Evolutionary conservation across 129 eudicot species (phyloP).

Genomic region (Flaveria ramosissima): DNA sequence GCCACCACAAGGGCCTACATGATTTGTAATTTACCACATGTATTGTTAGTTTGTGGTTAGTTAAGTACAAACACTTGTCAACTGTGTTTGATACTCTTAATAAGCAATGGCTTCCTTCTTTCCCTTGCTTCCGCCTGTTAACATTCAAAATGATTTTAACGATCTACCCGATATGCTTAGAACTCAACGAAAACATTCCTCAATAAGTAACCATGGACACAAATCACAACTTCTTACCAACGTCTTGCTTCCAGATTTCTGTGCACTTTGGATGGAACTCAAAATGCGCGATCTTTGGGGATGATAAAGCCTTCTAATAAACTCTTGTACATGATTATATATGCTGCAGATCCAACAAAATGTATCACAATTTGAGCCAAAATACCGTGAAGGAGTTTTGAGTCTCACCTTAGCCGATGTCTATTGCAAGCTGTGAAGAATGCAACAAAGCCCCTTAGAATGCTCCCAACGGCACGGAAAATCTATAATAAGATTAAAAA

Average conservation of each 20-base stretch:
- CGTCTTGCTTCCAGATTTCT: constrained; percentile 28
- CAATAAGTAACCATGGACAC: neutral
- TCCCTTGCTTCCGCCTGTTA: constrained; percentile 29
- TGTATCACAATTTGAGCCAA: neutral
- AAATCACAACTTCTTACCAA: constrained; percentile 32
- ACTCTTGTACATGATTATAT: constrained; percentile 64
- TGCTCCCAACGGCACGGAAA: constrained; percentile 80
- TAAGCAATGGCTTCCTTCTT: constrained; percentile 22
- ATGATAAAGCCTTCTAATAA: constrained; percentile 48
- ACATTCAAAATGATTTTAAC: neutral
- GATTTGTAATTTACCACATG: neutral
- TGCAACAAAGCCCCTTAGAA: constrained; percentile 84
- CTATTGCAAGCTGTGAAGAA: constrained; percentile 89
- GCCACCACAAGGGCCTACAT: neutral
- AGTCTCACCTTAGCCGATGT: constrained; percentile 78
- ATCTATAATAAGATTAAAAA: constrained; percentile 42
- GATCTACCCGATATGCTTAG: neutral
- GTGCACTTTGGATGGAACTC: constrained; percentile 33
- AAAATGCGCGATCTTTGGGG: constrained; percentile 31
- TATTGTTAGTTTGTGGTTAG: neutral
- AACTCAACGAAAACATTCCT: neutral
- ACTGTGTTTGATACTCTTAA: constrained; percentile 23
- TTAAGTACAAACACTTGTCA: constrained; percentile 19
- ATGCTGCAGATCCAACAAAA: constrained; percentile 54
- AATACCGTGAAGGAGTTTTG: neutral